Base-by-base conservation (phyloP, 371 early-diverging fungal species). In the Apophysomyces variabilis region DNA sequence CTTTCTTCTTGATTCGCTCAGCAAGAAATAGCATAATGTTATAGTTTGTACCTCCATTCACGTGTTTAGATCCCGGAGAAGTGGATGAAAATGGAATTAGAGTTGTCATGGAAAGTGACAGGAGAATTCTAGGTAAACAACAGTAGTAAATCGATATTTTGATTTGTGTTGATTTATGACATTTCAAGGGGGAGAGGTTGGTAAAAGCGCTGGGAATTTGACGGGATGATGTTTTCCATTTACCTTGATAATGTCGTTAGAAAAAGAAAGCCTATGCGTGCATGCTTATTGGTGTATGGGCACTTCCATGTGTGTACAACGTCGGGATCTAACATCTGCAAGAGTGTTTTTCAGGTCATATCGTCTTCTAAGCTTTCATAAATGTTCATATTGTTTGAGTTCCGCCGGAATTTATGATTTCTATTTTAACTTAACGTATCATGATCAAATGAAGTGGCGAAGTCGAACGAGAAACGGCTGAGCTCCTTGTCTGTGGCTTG, bases 371-470 rank as follows among this genome's bases (percentile, higher is more conserved):
- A 9, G 9, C 21, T 50, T n/a, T 50, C 54, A 50, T 50, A 9
- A 11, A 11, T 8, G 11, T 41, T 13, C 8, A 41, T 41, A 41
- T 41, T 13, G 41, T 41, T 50, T 50, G 21, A 50, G 54, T 16
- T 50, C 21, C 18, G 21, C 9, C 54, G 18, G 54, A 50, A 50
- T 50, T 50, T 18, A 47, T n/a, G 7, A 47, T 16, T 47, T 47
- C 16, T 16, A 21, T 21, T 50, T 50, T 50, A 18, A 50, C 16
- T 7, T 21, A 50, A 16, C 21, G 54, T 50, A 50, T 50, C 54
- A 50, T 50, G 54, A 50, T 50, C 54, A 50, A 21, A 50, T 26
- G 3, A 50, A 50, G 54, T 50, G 54, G 54, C 54, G 54, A 50
- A 50, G 54, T 50, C 16, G 9, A 21, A 3, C 16, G 21, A 21